Evolutionary conservation across 768 basidiomycete species (phyloP), one percentile per base, ranked within the genome.

Genomic region (Kwoniella sp.): DNA sequence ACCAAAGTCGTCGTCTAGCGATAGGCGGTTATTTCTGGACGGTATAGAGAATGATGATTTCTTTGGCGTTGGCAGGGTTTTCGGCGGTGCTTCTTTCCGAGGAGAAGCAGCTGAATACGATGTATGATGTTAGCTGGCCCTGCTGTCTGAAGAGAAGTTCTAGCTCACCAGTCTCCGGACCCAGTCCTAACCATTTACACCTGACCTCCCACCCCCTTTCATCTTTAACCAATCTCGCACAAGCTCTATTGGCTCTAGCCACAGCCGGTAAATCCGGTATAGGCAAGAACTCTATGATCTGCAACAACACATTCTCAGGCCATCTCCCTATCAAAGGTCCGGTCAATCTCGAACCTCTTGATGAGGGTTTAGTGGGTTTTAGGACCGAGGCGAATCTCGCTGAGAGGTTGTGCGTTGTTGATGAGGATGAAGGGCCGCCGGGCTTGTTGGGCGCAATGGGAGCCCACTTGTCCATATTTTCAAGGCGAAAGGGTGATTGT

Each of bases 261-360:
- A 94, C 91, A 0, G 86, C 83, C 1, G 90, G 87, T 22, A 96
- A 77, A 77, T 95, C 92, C 19, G 89, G 86, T 19, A 98, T 80
- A 7, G 92, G 87, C 25, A 94, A 83, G 76, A 86, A 85, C 2
- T 84, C 81, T 65, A 96, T 83, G 64, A 97, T 83, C 49, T 88
- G 82, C 25, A 90, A 81, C 74, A 94, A 89, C 4, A 95, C 81
- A 65, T 88, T 87, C 21, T 85, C 83, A 4, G 95, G 92, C 13
- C 96, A 85, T 26, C 85, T 85, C 10, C 95, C 95, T 55, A 95
- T 85, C 67, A 84, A 83, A 24, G 70, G 79, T 25, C 68, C 69
- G 21, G 63, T 53, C 47, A 75, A 50, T 58, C 64, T 54, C 29
- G 40, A 68, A 37, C 60, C 53, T 27, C 58, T 13, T 3, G 29